Percentiles rank a stretch among this genome's conserved stretches.
These are phyloP conservation scores for Talaromyces albobiverticillius DNA, from an alignment of 2,329 filamentous ascomycete genomes.

Conservation along the genomic window DNA sequence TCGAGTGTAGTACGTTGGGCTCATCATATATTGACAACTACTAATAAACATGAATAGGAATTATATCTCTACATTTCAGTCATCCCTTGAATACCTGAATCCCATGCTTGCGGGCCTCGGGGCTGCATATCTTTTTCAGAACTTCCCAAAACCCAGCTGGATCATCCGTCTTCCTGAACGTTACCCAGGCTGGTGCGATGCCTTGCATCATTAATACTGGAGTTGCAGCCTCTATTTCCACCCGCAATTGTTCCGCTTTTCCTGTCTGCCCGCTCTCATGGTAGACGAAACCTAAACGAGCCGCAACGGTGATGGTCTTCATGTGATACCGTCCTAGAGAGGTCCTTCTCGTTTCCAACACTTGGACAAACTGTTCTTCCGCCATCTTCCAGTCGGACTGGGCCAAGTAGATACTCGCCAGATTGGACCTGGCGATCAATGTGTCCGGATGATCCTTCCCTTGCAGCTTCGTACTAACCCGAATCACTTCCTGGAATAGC, in stretches of 20 bases:
- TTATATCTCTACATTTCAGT: neutral
- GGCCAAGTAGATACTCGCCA: slow-evolving; percentile 14
- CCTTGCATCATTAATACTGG: neutral
- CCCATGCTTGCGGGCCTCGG: neutral
- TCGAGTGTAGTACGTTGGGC: no score
- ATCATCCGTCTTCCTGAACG: neutral
- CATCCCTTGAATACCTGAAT: neutral
- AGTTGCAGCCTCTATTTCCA: neutral
- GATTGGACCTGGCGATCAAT: slow-evolving; percentile 13
- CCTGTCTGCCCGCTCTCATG: neutral
- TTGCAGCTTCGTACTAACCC: slow-evolving; percentile 17
- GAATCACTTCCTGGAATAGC: slow-evolving; percentile 16
- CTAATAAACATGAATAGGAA: no score
- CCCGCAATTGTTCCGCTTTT: neutral
- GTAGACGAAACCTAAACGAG: neutral
- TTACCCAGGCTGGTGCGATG: neutral
- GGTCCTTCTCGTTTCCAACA: slow-evolving; percentile 18
- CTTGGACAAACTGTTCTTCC: slow-evolving; percentile 16
- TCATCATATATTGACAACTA: no score
- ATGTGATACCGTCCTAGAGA: slow-evolving; percentile 14
- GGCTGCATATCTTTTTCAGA: neutral
- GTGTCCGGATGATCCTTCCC: slow-evolving; percentile 19
- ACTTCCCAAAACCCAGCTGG: neutral
- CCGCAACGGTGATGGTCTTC: neutral
- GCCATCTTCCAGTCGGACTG: slow-evolving; percentile 19